Evolutionary conservation across 495 filamentous ascomycete genomes (phyloP).

Genomic region (Neurospora sublineolata): DNA sequence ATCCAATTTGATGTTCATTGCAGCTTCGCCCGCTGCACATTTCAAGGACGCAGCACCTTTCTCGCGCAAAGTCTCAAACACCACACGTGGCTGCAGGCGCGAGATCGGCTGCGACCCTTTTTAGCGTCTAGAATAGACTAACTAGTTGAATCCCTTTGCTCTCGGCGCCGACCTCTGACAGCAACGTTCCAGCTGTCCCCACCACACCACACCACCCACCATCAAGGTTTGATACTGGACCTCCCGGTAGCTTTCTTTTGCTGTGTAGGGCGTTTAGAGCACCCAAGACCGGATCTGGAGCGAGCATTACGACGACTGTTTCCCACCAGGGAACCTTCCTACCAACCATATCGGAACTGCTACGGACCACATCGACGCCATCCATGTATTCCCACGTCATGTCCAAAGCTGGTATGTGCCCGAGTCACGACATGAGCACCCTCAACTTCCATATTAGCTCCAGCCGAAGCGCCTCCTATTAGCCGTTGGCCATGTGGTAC

Average conservation of each 20-base stretch:
- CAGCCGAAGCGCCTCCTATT: constrained; percentile 12
- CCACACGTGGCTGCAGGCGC: constrained; percentile 21
- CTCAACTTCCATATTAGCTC: constrained; percentile 2
- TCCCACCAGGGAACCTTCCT: neutral
- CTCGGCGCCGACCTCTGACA: neutral
- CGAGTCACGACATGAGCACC: neutral
- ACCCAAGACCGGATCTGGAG: neutral
- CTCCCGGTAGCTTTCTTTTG: neutral
- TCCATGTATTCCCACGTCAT: neutral
- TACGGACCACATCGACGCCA: neutral
- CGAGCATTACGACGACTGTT: neutral
- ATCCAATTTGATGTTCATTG: neutral
- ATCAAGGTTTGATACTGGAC: constrained; percentile 1
- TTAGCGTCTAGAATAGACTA: neutral
- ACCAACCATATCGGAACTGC: constrained; percentile 11
- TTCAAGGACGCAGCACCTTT: neutral
- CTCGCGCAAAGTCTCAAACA: constrained; percentile 1
- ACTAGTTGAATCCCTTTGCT: neutral
- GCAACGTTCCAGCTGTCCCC: neutral
- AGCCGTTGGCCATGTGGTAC: constrained; percentile 12
- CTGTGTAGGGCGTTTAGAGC: neutral
- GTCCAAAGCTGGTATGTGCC: neutral
- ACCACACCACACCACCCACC: constrained; percentile 3
- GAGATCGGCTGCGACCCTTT: constrained; percentile 19
- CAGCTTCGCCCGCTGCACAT: neutral